Base-by-base conservation (phyloP, 495 filamentous ascomycete species). In the Parathielavia hyrcaniae region DNA sequence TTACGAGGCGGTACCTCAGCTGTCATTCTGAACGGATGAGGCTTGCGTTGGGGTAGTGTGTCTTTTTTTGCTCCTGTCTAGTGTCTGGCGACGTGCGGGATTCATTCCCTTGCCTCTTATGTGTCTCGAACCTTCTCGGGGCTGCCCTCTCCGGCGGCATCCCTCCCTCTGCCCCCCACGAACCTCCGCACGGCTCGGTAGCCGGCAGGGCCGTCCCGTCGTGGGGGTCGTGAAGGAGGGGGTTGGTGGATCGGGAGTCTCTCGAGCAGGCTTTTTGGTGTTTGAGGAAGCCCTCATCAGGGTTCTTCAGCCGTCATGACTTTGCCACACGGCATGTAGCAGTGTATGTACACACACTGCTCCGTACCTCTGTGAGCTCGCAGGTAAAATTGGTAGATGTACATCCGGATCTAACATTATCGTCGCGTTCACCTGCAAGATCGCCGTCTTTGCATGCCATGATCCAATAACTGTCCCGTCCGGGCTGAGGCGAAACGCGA, bases 121-220 rank as follows among this genome's bases (percentile, higher is more conserved):
- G 36, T 12, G 32, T 50, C 38, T 20, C 49, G 23, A 17, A 7
- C 13, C 39, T 39, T 40, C 30, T 14, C 52, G 40, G 39, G 23
- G 11, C 30, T 34, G 35, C 13, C 9, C n/a, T 32, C 23, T 36
- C 52, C 40, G 30, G 26, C 22, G 19, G 10, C 41, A 46, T 20
- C 6, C 32, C 47, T 13, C 41, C 41, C 9, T 20, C 39, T 36
- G 39, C 22, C 40, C 48, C 39, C 47, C 39, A 44, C 48, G 32
- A 8, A 46, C 9, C 39, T 35, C 48, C 56, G 41, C 50, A 59
- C 57, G 40, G 57, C 34, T 59, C 41, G 50, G 43, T 34, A 59
- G 35, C 57, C 50, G 57, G 20, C 57, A 59, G 57, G 50, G 49
- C 49, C 49, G 57, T 59, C 57, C 57, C 57, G 49, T 53, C 56